Base-by-base conservation (phyloP, 345 rosid species). In the Schrenkiella parvula region DNA sequence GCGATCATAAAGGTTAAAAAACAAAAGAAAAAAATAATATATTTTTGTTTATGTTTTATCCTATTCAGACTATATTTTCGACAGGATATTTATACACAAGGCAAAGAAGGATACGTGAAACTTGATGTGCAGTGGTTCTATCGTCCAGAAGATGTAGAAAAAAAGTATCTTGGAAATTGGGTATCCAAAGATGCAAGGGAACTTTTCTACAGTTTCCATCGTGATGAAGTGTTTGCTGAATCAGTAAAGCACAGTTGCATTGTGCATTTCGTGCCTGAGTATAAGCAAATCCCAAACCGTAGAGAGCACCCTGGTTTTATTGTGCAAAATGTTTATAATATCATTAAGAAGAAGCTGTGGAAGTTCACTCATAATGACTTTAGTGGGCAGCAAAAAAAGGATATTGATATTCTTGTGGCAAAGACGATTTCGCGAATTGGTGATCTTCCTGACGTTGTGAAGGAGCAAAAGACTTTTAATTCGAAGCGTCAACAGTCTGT, bases 51-150 rank as follows among this genome's bases (percentile, higher is more conserved):
- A n/a, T n/a, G 13, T 6, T 73, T 26, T 60, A 32, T 34, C 21
- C 66, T 34, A 28, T 15, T 63, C 29, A 46, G 35, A 19, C 22
- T 1, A 35, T 64, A 65, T 32, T 54, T 65, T 9, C 60, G 23
- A 48, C 63, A 93, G 98, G 96, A 91, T 67, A 87, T 93, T 47
- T 72, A 42, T 62, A 15, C 78, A 66, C 83, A 79, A 79, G 72
- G 75, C 17, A 78, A 73, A 29, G 73, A 80, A 31, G 84, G 84
- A 62, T 23, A 44, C 32, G 51, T 89, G 82, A 84, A 80, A 84
- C 84, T 91, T 31, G 75, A 82, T 8, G 96, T 95, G 31, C 93
- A 93, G 57, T 90, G 97, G 97, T 86, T 93, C 80, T 93, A 90
- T 79, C 93, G 98, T 28, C 91, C 86, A n/a, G 96, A 86, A 71